Conservation (phyloP, 2,329 filamentous ascomycete species). For the Monilinia aucupariae region DNA sequence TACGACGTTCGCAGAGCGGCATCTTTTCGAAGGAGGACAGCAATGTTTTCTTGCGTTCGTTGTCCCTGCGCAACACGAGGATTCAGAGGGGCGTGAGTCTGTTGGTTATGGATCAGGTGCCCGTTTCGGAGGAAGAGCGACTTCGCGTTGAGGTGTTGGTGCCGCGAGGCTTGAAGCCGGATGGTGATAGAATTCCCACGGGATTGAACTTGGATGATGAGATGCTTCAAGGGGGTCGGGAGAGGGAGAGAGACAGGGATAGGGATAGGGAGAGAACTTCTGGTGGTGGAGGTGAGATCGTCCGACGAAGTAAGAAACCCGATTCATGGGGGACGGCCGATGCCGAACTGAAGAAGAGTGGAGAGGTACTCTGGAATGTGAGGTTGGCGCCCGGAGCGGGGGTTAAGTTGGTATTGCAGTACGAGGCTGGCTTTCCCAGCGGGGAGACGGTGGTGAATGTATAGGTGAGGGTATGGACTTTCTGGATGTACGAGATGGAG, state of each 20-base stretch:
- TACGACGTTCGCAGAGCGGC: slow-evolving; percentile 46
- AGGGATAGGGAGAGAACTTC: slow-evolving; percentile 23
- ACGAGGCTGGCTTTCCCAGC: slow-evolving; percentile 52
- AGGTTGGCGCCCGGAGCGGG: slow-evolving; percentile 51
- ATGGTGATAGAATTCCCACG: slow-evolving; percentile 37
- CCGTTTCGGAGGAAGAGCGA: slow-evolving; percentile 55
- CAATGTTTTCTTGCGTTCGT: slow-evolving; percentile 44
- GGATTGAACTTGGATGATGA: slow-evolving; percentile 30
- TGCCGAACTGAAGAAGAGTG: slow-evolving; percentile 49
- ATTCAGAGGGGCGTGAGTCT: slow-evolving; percentile 41
- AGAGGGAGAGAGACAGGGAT: slow-evolving; percentile 23
- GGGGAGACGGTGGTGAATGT: slow-evolving; percentile 41
- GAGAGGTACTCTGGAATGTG: slow-evolving; percentile 55
- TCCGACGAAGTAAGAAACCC: slow-evolving; percentile 27
- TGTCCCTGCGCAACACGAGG: slow-evolving; percentile 49
- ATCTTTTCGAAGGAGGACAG: slow-evolving; percentile 51
- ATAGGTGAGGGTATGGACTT: background rate
- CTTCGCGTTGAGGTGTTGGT: slow-evolving; percentile 46
- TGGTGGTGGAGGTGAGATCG: background rate
- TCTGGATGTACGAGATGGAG: background rate
- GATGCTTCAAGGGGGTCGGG: slow-evolving; percentile 21
- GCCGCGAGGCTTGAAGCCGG: slow-evolving; percentile 44
- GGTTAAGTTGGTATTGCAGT: slow-evolving; percentile 55
- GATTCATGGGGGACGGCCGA: slow-evolving; percentile 49
- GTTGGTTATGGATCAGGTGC: slow-evolving; percentile 54